These are phyloP conservation scores for Dipteronia sinensis DNA, from an alignment of 345 rosid species.

Conservation along the genomic window DNA sequence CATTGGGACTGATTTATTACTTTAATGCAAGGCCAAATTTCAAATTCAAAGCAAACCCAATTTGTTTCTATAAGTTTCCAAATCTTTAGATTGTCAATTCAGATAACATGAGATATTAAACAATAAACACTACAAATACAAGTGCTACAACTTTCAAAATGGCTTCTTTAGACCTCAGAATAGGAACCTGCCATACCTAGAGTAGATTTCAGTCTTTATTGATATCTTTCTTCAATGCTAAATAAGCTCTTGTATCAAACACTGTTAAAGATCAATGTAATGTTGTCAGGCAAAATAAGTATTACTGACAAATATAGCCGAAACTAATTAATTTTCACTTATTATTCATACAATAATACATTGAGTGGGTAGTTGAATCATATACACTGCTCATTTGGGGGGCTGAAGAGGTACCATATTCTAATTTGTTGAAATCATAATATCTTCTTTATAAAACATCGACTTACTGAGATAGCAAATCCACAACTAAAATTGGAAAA, in stretches of 20 bases:
- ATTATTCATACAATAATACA: not conserved
- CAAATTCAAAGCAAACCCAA: not conserved
- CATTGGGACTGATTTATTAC: not conserved
- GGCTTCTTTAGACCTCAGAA: conserved; percentile 1
- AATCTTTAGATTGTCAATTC: not conserved
- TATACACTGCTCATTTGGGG: too few species aligned
- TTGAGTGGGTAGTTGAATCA: not conserved
- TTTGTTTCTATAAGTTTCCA: not conserved
- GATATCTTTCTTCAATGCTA: too few species aligned
- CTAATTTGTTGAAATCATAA: not conserved
- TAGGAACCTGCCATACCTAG: not conserved
- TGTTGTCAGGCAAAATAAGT: not conserved
- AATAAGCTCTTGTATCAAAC: too few species aligned
- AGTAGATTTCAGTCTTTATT: not conserved
- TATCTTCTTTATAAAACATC: not conserved
- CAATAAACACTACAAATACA: not conserved
- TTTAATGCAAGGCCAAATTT: not conserved
- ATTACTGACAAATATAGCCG: not conserved
- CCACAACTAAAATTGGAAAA: not conserved
- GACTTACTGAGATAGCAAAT: not conserved
- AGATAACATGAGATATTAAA: not conserved
- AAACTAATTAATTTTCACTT: not conserved
- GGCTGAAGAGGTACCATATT: not conserved
- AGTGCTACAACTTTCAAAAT: not conserved
- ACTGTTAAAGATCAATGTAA: too few species aligned